Base-by-base conservation (phyloP, 2,329 filamentous ascomycete species). In the Didymella arachidicola region DNA sequence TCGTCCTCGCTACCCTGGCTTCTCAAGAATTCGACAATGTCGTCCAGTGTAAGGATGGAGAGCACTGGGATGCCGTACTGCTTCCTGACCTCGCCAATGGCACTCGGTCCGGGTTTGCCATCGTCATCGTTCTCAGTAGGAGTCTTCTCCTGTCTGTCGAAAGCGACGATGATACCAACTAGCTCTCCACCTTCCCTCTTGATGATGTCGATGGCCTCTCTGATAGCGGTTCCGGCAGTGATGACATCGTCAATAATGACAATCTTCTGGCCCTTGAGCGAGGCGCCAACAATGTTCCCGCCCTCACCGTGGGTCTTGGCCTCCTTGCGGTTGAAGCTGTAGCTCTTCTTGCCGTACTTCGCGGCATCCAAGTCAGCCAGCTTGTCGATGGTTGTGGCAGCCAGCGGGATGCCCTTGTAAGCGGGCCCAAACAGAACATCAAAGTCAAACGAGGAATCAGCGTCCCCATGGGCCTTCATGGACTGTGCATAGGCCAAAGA, bases 231-330 rank as follows among this genome's bases (percentile, higher is more conserved):
- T 27, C 95, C 95, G 0, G 93, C 94, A 1, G 93, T 97, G 72
- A 98, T 94, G 57, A 99, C 94, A 79, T 98, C 95, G 81, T 99
- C 95, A 39, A 99, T 89, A 68, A 99, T 91, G 32, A 99, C 83
- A 16, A 97, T 87, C 60, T 85, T 87, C 84, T 95, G 93, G 53
- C 91, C 93, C 79, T 90, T 90, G 71, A 98, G 82, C 7, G 89
- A 85, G 29, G 92, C 91, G 11, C 95, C 95, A 14, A 98, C 93
- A 71, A 98, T 96, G 75, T 87, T 90, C 43, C 95, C 94, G 32
- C 94, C 94, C 79, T 99, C 95, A 43, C 95, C 94, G 77, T 98
- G 94, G 72, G 92, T 91, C 83, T 98, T 98, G 71, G 89, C 91
- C 80, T 98, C 95, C 81, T 98, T 98, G 72, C 95, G 87, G 80